Percentiles rank a stretch among this genome's conserved stretches.
These are phyloP conservation scores for Tolypocladium nubicola DNA, from an alignment of 2,329 filamentous ascomycete genomes.

Conservation along the genomic window DNA sequence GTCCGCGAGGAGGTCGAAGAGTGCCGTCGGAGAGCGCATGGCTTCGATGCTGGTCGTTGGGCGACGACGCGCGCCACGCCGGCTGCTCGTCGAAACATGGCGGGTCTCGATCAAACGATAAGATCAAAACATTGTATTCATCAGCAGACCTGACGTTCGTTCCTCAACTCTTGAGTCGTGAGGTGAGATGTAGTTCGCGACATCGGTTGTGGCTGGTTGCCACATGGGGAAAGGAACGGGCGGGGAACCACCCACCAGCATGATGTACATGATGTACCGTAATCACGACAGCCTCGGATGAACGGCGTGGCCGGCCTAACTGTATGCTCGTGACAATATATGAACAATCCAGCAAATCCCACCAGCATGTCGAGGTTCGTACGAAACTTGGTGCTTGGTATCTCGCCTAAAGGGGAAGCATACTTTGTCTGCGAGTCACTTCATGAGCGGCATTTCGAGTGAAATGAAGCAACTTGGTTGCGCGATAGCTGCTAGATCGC, in stretches of 20 bases:
- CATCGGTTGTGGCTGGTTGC: neutral
- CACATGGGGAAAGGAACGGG: neutral
- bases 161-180: neutral
- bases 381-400: too few relatives aligned
- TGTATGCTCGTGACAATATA: too few relatives aligned
- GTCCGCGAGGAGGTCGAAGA: neutral
- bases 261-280: too few relatives aligned
- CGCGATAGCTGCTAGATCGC: neutral
- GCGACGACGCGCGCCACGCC: neutral
- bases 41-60: neutral
- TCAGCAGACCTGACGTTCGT: neutral
- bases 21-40: neutral
- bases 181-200: neutral
- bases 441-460: too few relatives aligned
- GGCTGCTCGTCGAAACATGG: neutral
- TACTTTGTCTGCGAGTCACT: too few relatives aligned
- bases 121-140: neutral
- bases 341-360: too few relatives aligned
- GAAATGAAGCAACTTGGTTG: neutral
- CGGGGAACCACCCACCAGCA: too few relatives aligned
- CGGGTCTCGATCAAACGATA: too few relatives aligned
- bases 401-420: too few relatives aligned
- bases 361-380: too few relatives aligned
- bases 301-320: too few relatives aligned
- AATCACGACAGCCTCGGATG: too few relatives aligned